Conservation (phyloP, 1,284 basidiomycete genomes). For the Cronartium ribicola region DNA sequence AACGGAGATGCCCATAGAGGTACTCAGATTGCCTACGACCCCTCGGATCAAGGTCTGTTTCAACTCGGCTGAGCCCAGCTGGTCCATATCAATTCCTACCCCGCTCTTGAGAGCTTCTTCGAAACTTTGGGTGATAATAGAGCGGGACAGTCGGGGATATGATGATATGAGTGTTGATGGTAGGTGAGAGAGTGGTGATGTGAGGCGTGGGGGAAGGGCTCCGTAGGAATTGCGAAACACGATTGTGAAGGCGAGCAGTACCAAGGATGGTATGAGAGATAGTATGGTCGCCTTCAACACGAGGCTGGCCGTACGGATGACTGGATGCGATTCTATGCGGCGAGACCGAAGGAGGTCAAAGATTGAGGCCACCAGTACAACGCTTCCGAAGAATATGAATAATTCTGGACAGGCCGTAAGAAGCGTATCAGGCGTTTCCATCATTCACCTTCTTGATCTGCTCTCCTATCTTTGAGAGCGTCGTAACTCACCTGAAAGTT, state of each 20-base stretch:
- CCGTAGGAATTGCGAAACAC: slow-evolving; percentile 35
- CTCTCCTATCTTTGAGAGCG: not conserved
- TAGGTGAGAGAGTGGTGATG: slow-evolving; percentile 6
- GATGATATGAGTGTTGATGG: not conserved
- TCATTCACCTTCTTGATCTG: not conserved
- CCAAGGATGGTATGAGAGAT: slow-evolving; percentile 7
- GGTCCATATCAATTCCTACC: slow-evolving; percentile 36
- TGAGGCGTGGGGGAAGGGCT: slow-evolving; percentile 9
- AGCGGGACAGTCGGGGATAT: not conserved
- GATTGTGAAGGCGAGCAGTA: slow-evolving; percentile 2
- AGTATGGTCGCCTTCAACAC: slow-evolving; percentile 14
- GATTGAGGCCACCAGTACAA: not conserved
- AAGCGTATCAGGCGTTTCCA: not conserved
- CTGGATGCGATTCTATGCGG: not conserved
- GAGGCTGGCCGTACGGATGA: not conserved
- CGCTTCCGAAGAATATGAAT: not conserved
- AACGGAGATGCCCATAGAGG: not conserved
- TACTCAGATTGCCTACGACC: slow-evolving; percentile 22
- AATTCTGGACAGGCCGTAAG: not conserved
- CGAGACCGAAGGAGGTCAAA: not conserved
- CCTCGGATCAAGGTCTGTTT: slow-evolving; percentile 30
- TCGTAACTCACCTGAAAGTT: not conserved
- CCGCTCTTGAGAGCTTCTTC: slow-evolving; percentile 4
- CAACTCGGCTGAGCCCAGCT: slow-evolving; percentile 24
- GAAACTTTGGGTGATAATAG: not conserved